Evolutionary conservation across 495 filamentous ascomycete species (phyloP).

Genomic region (Penicillium cinerascens): DNA sequence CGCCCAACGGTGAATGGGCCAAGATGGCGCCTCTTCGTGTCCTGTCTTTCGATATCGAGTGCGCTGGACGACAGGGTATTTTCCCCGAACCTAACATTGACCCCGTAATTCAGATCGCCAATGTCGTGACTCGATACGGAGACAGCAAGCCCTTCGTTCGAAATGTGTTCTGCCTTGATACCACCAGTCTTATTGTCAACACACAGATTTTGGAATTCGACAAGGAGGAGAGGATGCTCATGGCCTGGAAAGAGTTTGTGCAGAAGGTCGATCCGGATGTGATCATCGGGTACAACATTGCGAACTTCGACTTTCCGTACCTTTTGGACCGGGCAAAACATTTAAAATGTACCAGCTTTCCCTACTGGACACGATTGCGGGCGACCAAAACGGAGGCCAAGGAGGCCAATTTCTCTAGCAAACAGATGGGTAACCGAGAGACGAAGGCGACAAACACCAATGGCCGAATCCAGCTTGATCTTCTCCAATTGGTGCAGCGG

Average conservation of each 20-base stretch:
- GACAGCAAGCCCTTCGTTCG: constrained; percentile 93
- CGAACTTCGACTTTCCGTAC: constrained; percentile 99
- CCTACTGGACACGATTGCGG: constrained; percentile 77
- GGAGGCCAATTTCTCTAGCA: constrained; percentile 86
- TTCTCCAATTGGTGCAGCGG: constrained; percentile 88
- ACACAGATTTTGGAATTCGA: constrained; percentile 85
- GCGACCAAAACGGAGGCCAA: constrained; percentile 62
- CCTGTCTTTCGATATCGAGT: constrained; percentile 98
- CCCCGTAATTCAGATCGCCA: constrained; percentile 97
- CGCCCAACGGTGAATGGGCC: constrained; percentile 91
- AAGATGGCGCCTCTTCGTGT: constrained; percentile 96
- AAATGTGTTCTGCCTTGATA: constrained; percentile 93
- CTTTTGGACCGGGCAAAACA: constrained; percentile 85
- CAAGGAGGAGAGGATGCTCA: constrained; percentile 79
- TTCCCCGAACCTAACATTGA: constrained; percentile 91
- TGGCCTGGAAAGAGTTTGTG: constrained; percentile 84
- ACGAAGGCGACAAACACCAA: constrained; percentile 92
- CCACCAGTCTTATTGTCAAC: constrained; percentile 87
- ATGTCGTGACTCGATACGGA: constrained; percentile 93
- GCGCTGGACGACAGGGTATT: constrained; percentile 93
- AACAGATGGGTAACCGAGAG: constrained; percentile 97
- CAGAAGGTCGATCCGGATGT: constrained; percentile 92
- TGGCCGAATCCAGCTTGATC: constrained; percentile 87
- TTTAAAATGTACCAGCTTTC: constrained; percentile 70
- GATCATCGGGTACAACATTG: constrained; percentile 98